Evolutionary conservation across 2,329 filamentous ascomycete genomes (phyloP), one percentile per base, ranked within the genome.

Genomic region (Ophiocordyceps camponoti-leonardi): DNA sequence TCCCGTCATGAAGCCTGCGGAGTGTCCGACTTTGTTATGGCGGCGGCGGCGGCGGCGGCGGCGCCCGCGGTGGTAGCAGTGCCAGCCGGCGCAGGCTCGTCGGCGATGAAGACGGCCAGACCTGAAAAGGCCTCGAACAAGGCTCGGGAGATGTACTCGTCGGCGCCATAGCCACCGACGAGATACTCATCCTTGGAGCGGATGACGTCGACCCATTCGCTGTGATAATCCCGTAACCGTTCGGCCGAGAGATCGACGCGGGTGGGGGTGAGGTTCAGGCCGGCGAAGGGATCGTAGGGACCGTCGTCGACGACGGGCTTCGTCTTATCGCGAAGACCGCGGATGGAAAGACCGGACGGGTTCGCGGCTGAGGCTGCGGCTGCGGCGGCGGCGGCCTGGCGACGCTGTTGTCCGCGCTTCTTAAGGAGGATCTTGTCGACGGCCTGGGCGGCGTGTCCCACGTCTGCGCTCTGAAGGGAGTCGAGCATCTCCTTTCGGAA

Each of bases 61-160:
- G n/a, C n/a, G n/a, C n/a, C n/a, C 43, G 65, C 62, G 23, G 55
- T 59, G 1, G 65, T 61, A 0, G 52, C 62, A 4, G 58, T 54
- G 0, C 58, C 58, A 6, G 61, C 50, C 10, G 63, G 56, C 8
- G 57, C 59, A 22, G 22, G 22, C 42, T 94, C 88, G 42, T 95
- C 86, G 33, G 76, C 81, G 40, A 98, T 69, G 54, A 94, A 93
- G 40, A 94, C 84, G 1, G 84, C 86, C 49, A 98, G 62, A 0
- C 93, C 92, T 0, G 85, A 79, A 63, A 95, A 96, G 0, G 90
- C 87, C 58, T 95, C 88, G 49, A 86, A 83, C 58, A 98, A 67
- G 22, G 85, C 81, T 22, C 88, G 72, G 8, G 79, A 71, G 55
- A 86, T 85, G 58, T 92, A 96, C 58, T 94, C 87, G 31, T 75